These are phyloP conservation scores for Mitragyna speciosa DNA, from an alignment of 257 asterid species.

Conservation along the genomic window DNA sequence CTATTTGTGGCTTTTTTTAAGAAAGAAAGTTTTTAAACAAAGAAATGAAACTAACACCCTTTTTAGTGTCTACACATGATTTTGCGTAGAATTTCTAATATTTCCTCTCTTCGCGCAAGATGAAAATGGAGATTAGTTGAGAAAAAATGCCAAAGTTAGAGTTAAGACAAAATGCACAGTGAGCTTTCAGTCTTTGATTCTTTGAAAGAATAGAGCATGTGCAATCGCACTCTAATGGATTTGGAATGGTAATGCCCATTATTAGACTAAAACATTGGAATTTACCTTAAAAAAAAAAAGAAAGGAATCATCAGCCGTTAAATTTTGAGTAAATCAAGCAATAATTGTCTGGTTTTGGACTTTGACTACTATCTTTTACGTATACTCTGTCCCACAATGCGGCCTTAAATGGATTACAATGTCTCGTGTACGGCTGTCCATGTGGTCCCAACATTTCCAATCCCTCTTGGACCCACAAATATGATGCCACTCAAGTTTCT, in stretches of 20 bases:
- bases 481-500: constrained; percentile 4
- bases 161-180: not conserved
- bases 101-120: not conserved
- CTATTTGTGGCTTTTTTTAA: not conserved
- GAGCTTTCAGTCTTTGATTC: not conserved
- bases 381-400: constrained; percentile 1
- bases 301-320: constrained; percentile 15
- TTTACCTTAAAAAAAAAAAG: not conserved
- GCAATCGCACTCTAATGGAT: not conserved
- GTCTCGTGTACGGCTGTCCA: constrained; percentile 23
- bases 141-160: not conserved
- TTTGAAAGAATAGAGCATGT: not conserved
- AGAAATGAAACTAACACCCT: not conserved
- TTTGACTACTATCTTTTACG: constrained; percentile 19
- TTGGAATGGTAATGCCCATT: not conserved
- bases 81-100: not conserved
- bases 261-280: not conserved
- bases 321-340: constrained; percentile 51
- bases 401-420: not conserved
- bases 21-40: not conserved
- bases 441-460: constrained; percentile 1
- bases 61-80: not conserved
- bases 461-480: constrained; percentile 3
- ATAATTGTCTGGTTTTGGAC: constrained; percentile 29
- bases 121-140: not conserved